Evolutionary conservation across 2,329 filamentous ascomycete species (phyloP).

Genomic region (Paraphoma chrysanthemicola): DNA sequence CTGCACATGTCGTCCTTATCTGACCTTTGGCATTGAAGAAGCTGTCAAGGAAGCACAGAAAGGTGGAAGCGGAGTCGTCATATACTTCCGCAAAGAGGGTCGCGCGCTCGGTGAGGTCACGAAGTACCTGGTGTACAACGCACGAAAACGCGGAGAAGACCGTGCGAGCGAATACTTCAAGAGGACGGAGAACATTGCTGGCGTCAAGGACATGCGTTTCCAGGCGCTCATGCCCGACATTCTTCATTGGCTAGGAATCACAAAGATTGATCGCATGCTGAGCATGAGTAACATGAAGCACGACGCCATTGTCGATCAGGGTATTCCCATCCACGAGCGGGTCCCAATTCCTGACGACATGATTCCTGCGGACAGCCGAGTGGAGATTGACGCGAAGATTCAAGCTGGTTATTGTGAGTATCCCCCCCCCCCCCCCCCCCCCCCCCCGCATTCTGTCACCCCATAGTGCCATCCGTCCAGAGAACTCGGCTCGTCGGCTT

Average conservation of each 20-base stretch:
- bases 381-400: conserved; percentile 99
- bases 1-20: conserved; percentile 93
- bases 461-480: background rate
- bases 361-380: conserved; percentile 92
- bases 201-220: conserved; percentile 96
- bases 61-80: conserved; percentile 91
- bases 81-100: conserved; percentile 98
- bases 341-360: conserved; percentile 91
- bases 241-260: conserved; percentile 96
- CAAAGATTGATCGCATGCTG: conserved; percentile 97
- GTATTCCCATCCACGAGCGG: conserved; percentile 86
- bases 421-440: too few species aligned
- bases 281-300: conserved; percentile 99
- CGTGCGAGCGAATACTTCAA: conserved; percentile 92
- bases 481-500: background rate
- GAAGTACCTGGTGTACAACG: conserved; percentile 85
- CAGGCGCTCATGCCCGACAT: conserved; percentile 98
- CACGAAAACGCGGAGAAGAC: conserved; percentile 76
- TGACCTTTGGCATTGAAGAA: conserved; percentile 96
- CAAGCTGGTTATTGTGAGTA: conserved; percentile 80
- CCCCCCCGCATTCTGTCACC: background rate
- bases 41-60: conserved; percentile 96
- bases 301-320: conserved; percentile 84
- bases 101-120: conserved; percentile 94
- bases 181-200: conserved; percentile 96